Percentiles rank a stretch among this genome's conserved stretches.
phyloP scores from a whole-genome alignment of 192 early-diverging fungal species.

The Coemansia sp. region DNA sequence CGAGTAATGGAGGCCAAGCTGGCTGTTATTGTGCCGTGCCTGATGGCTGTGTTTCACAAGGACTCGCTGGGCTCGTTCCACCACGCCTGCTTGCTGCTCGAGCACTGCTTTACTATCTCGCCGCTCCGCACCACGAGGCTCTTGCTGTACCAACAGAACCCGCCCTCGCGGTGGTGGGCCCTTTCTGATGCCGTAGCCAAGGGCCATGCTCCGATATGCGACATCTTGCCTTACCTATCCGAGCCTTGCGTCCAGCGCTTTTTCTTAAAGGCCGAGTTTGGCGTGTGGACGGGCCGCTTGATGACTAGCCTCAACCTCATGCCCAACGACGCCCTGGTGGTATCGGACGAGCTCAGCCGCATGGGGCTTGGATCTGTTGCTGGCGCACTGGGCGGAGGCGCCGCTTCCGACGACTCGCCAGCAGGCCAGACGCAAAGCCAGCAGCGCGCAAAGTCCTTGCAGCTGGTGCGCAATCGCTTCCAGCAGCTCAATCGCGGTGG shows the following conservation, averaged over 20 bases:
- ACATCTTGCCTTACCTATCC: slow-evolving; percentile 45
- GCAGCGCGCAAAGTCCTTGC: slow-evolving; percentile 43
- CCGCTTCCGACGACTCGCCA: slow-evolving; percentile 2
- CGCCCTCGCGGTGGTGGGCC: slow-evolving; percentile 46
- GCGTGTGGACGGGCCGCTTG: slow-evolving; percentile 50
- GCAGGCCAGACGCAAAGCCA: slow-evolving; percentile 24
- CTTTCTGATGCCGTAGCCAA: slow-evolving; percentile 39
- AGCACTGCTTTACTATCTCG: slow-evolving; percentile 46
- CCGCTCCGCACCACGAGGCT: slow-evolving; percentile 42
- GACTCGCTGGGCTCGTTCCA: slow-evolving; percentile 54
- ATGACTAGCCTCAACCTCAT: slow-evolving; percentile 42
- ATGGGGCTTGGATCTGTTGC: slow-evolving; percentile 47
- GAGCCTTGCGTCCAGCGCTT: slow-evolving; percentile 51
- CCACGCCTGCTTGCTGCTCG: slow-evolving; percentile 48
- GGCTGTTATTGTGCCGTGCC: slow-evolving; percentile 37
- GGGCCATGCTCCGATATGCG: slow-evolving; percentile 52
- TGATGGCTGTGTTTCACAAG: slow-evolving; percentile 52
- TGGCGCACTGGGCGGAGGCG: slow-evolving; percentile 12
- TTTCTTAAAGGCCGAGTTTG: slow-evolving; percentile 51
- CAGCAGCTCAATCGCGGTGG: slow-evolving; percentile 48
- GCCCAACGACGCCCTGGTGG: slow-evolving; percentile 45
- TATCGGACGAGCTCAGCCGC: slow-evolving; percentile 46
- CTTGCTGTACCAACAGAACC: slow-evolving; percentile 49
- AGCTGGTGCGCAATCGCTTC: slow-evolving; percentile 52
- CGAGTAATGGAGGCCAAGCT: slow-evolving; percentile 49